Percentiles rank a stretch among this genome's conserved stretches.
These are phyloP conservation scores for Leishmania turanica DNA, from an alignment of 208 protist species.

Conservation along the genomic window DNA sequence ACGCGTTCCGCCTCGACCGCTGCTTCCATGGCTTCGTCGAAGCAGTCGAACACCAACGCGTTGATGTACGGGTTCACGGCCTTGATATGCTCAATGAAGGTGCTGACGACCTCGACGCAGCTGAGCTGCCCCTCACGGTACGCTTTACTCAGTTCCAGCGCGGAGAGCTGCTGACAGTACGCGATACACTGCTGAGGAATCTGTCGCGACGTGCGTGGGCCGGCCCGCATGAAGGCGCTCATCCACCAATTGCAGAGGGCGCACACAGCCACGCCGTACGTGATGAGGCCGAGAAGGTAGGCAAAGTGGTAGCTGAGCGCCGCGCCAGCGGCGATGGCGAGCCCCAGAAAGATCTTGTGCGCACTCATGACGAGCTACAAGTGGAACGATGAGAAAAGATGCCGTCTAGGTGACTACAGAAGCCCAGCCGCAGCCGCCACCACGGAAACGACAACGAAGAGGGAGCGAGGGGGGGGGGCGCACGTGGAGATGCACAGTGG, in stretches of 20 bases:
- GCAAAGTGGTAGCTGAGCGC: conserved; percentile 23
- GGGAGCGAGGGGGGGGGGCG: neutral
- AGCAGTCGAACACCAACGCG: conserved; percentile 82
- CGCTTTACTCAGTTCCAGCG: conserved; percentile 62
- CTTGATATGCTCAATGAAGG: conserved; percentile 87
- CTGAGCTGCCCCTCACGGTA: conserved; percentile 62
- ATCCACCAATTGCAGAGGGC: conserved; percentile 52
- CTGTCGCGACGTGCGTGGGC: conserved; percentile 68
- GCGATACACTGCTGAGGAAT: conserved; percentile 67
- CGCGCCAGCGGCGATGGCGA: conserved; percentile 25
- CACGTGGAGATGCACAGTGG: neutral
- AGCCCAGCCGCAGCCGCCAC: neutral
- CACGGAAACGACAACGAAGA: neutral
- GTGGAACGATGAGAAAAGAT: neutral
- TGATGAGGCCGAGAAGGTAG: conserved; percentile 37
- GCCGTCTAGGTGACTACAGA: neutral
- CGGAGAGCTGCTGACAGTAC: conserved; percentile 80
- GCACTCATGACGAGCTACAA: conserved; percentile 6
- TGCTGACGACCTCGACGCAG: conserved; percentile 62
- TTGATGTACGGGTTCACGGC: conserved; percentile 83
- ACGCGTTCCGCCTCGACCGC: conserved; percentile 60
- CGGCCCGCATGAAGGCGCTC: conserved; percentile 45
- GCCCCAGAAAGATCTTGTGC: conserved; percentile 10
- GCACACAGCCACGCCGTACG: conserved; percentile 41
- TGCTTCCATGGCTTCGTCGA: conserved; percentile 69